Evolutionary conservation across 805 yeast genomes (phyloP).

Genomic region (Clavispora phyllophila): DNA sequence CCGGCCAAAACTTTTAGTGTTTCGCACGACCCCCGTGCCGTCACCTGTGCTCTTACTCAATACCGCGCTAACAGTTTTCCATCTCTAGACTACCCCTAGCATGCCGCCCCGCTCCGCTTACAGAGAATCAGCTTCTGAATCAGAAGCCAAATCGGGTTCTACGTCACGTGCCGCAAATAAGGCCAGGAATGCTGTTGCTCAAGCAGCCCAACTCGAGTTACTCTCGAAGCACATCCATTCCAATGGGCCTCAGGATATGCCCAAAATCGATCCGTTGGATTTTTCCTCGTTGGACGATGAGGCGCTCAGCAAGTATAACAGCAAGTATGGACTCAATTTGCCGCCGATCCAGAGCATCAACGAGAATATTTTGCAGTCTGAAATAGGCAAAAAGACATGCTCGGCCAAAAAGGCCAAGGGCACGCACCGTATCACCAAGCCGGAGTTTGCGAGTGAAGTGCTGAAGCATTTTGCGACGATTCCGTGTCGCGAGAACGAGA

Average conservation of each 20-base stretch:
- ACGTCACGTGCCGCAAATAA: constrained; percentile 46
- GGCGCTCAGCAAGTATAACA: constrained; percentile 66
- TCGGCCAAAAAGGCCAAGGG: constrained; percentile 20
- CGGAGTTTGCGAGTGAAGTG: constrained; percentile 54
- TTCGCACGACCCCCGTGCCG: too few relatives aligned
- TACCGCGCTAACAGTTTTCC: too few relatives aligned
- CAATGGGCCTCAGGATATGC: constrained; percentile 62
- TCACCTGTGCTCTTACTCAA: too few relatives aligned
- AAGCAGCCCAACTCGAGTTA: constrained; percentile 66
- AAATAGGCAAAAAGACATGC: constrained; percentile 67
- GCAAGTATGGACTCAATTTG: constrained; percentile 48
- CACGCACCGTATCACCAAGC: constrained; percentile 46
- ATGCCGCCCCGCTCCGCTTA: constrained; percentile 16
- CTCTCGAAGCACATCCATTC: constrained; percentile 65
- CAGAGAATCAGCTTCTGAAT: constrained; percentile 37
- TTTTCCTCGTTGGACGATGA: constrained; percentile 59
- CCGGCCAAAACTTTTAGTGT: too few relatives aligned
- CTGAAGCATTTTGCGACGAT: constrained; percentile 61
- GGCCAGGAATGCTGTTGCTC: constrained; percentile 55
- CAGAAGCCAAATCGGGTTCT: constrained; percentile 19
- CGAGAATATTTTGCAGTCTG: constrained; percentile 66
- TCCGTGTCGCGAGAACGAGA: constrained; percentile 74
- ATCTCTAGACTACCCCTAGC: background rate
- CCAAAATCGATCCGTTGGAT: constrained; percentile 56
- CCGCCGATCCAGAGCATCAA: constrained; percentile 61